Evolutionary conservation across 2,329 filamentous ascomycete species (phyloP).

Genomic region (Acephala macrosclerotiorum): DNA sequence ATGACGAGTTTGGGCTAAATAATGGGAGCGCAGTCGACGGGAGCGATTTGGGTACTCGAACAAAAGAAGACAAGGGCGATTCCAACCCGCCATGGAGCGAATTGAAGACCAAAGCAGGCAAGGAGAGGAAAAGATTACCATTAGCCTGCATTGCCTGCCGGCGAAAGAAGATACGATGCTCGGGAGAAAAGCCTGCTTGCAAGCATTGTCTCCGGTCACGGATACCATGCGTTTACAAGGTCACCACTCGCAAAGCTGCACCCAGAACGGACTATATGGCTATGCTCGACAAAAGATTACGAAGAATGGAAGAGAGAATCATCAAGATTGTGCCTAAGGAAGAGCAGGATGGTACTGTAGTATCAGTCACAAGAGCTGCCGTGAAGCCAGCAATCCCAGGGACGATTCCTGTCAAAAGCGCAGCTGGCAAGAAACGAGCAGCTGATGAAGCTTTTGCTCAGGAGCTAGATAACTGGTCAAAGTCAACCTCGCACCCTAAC

Average conservation of each 20-base stretch:
- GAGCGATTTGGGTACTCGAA: slow-evolving; percentile 59
- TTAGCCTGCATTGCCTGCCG: slow-evolving; percentile 95
- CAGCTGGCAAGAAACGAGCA: slow-evolving; percentile 76
- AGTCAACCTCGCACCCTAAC: slow-evolving; percentile 60
- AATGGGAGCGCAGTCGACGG: slow-evolving; percentile 56
- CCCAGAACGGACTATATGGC: slow-evolving; percentile 98
- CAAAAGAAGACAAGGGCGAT: slow-evolving; percentile 65
- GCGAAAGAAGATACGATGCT: slow-evolving; percentile 97
- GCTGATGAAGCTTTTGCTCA: slow-evolving; percentile 88
- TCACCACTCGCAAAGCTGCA: slow-evolving; percentile 91
- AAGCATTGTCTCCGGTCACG: slow-evolving; percentile 93
- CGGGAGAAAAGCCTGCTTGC: slow-evolving; percentile 95
- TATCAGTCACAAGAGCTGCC: slow-evolving; percentile 76
- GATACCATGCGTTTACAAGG: slow-evolving; percentile 97
- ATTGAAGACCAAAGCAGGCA: slow-evolving; percentile 90
- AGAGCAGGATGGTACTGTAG: slow-evolving; percentile 71
- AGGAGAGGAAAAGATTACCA: slow-evolving; percentile 91
- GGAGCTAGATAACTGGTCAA: slow-evolving; percentile 84
- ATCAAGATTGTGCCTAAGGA: slow-evolving; percentile 94
- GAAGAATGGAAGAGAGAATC: slow-evolving; percentile 97
- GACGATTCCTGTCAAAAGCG: slow-evolving; percentile 57
- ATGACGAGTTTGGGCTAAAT: slow-evolving; percentile 65
- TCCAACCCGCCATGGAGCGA: slow-evolving; percentile 77
- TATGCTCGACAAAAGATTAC: slow-evolving; percentile 94
- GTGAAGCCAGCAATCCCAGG: slow-evolving; percentile 80